Evolutionary conservation across 805 yeast genomes (phyloP).

Genomic region (Saccharomycopsis microspora): DNA sequence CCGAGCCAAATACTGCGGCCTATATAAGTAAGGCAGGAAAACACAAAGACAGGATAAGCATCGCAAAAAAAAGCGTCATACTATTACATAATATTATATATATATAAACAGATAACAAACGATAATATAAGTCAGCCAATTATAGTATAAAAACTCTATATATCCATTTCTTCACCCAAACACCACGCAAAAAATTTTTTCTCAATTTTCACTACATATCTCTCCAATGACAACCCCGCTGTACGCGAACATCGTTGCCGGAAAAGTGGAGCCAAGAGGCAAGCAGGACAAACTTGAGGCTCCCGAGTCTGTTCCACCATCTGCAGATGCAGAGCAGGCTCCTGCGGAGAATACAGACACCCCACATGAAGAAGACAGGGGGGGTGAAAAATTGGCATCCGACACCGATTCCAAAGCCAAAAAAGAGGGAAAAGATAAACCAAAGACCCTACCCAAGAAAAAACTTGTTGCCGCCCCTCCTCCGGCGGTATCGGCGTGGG

Average conservation of each 20-base stretch:
- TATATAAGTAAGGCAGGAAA: no score
- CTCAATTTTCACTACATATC: not conserved
- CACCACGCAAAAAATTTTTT: not conserved
- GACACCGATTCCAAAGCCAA: not conserved
- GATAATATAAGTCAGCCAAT: no score
- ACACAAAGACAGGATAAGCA: no score
- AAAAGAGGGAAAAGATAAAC: not conserved
- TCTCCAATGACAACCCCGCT: not conserved
- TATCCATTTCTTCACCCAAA: no score
- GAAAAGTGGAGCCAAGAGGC: not conserved
- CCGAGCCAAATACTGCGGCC: no score
- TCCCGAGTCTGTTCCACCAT: not conserved
- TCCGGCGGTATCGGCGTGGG: constrained; percentile 57
- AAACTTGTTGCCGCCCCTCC: constrained; percentile 50
- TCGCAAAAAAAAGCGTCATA: no score
- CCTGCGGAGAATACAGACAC: not conserved
- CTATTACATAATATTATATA: no score
- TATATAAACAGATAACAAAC: no score
- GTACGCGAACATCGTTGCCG: not conserved
- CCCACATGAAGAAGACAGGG: not conserved
- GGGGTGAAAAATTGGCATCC: not conserved
- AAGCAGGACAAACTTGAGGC: not conserved
- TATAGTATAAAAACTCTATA: no score
- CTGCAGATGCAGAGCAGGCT: not conserved
- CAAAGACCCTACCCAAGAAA: not conserved